Evolutionary conservation across 371 early-diverging fungal genomes (phyloP).

Genomic region (Mucor ambiguus): DNA sequence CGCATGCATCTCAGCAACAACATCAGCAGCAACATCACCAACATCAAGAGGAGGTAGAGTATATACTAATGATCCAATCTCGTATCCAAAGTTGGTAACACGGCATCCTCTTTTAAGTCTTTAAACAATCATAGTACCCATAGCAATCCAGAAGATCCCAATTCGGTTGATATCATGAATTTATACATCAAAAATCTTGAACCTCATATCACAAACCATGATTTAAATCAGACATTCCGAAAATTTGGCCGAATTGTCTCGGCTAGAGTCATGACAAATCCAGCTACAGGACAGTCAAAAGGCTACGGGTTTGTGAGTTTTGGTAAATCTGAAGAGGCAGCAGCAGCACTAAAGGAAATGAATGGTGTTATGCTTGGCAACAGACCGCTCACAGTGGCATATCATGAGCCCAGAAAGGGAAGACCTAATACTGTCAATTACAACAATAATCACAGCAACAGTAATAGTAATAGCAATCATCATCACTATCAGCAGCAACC

Average conservation of each 20-base stretch:
- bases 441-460: background rate
- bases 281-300: constrained; percentile 43
- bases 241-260: constrained; percentile 51
- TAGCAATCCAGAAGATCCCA: background rate
- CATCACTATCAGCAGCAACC: background rate
- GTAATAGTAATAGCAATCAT: no score
- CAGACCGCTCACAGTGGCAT: constrained; percentile 35
- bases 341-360: constrained; percentile 39
- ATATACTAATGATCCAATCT: background rate
- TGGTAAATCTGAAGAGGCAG: constrained; percentile 41
- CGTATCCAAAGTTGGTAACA: background rate
- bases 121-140: background rate
- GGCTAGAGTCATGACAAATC: constrained; percentile 49
- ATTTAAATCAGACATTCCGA: constrained; percentile 41
- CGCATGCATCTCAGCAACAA: constrained; percentile 12
- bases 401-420: constrained; percentile 43
- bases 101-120: constrained; percentile 2
- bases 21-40: background rate
- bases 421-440: constrained; percentile 10
- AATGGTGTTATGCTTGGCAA: constrained; percentile 28
- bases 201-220: constrained; percentile 41
- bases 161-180: constrained; percentile 40
- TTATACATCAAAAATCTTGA: constrained; percentile 58
- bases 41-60: constrained; percentile 17
- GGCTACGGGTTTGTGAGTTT: constrained; percentile 52